phyloP scores from a whole-genome alignment of 2,329 filamentous ascomycete genomes.

The Tympanopsis confertula region DNA sequence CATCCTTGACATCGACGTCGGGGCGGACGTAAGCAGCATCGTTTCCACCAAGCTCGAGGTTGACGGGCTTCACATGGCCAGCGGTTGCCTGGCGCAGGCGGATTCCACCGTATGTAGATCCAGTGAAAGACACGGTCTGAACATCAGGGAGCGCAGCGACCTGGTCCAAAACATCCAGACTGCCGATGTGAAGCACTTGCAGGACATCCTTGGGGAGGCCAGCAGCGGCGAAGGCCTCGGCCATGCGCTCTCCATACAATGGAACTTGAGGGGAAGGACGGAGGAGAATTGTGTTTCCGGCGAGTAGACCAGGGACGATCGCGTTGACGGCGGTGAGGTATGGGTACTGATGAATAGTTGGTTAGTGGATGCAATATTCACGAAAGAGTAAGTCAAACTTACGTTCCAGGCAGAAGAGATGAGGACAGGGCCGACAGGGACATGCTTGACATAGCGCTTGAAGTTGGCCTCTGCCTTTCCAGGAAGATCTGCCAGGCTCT shows the following conservation, averaged over 20 bases:
- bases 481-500: conserved; percentile 46
- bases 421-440: conserved; percentile 53
- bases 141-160: conserved; percentile 50
- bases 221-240: conserved; percentile 48
- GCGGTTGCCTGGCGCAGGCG: conserved; percentile 54
- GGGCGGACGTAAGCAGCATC: conserved; percentile 58
- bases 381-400: conserved; percentile 17
- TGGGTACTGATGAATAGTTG: conserved; percentile 39
- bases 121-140: conserved; percentile 59
- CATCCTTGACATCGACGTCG: conserved; percentile 59
- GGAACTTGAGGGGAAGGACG: conserved; percentile 64
- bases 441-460: conserved; percentile 54
- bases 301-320: conserved; percentile 54
- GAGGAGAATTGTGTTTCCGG: conserved; percentile 58
- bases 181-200: conserved; percentile 58
- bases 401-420: conserved; percentile 66
- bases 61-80: conserved; percentile 51
- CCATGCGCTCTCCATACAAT: conserved; percentile 54
- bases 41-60: conserved; percentile 60
- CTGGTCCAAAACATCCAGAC: conserved; percentile 43
- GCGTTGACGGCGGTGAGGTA: conserved; percentile 65
- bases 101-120: conserved; percentile 54
- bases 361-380: neutral
- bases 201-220: conserved; percentile 55
- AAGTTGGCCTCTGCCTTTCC: conserved; percentile 56